These are phyloP conservation scores for Blastomyces percursus DNA, from an alignment of 2,329 filamentous ascomycete genomes.

Conservation along the genomic window DNA sequence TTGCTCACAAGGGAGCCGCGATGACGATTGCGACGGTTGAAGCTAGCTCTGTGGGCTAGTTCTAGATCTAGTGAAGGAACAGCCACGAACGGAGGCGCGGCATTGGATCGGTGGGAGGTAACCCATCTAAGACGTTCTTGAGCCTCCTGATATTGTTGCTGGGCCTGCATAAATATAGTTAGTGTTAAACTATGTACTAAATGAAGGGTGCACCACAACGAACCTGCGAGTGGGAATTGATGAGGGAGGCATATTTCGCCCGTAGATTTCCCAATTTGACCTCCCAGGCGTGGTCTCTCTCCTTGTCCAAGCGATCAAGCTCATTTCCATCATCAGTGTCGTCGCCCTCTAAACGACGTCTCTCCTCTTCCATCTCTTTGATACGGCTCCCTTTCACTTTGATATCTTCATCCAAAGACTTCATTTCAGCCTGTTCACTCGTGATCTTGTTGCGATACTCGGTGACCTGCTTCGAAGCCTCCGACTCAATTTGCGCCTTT, in stretches of 20 bases:
- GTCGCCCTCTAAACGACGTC: conserved; percentile 39
- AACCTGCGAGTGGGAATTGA: conserved; percentile 31
- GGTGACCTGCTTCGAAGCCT: conserved; percentile 29
- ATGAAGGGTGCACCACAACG: conserved; percentile 5
- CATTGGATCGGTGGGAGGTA: conserved; percentile 27
- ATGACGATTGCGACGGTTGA: conserved; percentile 35
- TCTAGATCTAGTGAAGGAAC: conserved; percentile 35
- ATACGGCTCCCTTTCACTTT: conserved; percentile 50
- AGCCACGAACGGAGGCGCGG: conserved; percentile 30
- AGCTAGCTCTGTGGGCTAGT: conserved; percentile 29
- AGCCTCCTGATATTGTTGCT: conserved; percentile 37
- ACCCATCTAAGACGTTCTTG: conserved; percentile 38
- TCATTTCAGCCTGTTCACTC: conserved; percentile 41
- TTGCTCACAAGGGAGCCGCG: conserved; percentile 38
- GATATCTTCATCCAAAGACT: conserved; percentile 50
- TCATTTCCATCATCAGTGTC: conserved; percentile 42
- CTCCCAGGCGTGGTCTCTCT: conserved; percentile 39
- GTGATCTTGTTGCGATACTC: conserved; percentile 36
- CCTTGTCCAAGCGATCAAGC: conserved; percentile 40
- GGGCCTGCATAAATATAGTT: conserved; percentile 19
- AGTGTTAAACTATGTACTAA: conserved; percentile 5
- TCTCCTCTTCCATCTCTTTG: conserved; percentile 50
- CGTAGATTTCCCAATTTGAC: conserved; percentile 34
- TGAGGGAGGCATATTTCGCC: conserved; percentile 33
- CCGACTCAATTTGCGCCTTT: conserved; percentile 31